These are phyloP conservation scores for Halophytophthora polymorphica DNA, from an alignment of 352 stramenopile genomes.

Conservation along the genomic window DNA sequence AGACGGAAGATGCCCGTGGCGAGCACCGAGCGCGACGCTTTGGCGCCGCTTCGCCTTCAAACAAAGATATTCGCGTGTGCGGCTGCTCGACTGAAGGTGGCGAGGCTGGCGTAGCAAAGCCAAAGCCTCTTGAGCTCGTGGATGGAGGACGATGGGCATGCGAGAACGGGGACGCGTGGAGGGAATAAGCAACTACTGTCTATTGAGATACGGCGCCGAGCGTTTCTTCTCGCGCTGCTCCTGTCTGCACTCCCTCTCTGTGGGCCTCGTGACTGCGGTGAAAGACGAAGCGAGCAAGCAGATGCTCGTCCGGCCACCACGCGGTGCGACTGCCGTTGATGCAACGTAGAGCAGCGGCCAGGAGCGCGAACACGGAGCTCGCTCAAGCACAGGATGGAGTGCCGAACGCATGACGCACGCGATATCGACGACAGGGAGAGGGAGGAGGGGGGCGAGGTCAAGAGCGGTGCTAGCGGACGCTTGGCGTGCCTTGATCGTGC, in stretches of 20 bases:
- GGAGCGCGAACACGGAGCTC: no score
- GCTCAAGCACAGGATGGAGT: no score
- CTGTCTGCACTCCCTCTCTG: neutral
- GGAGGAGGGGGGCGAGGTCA: no score
- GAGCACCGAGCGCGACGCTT: constrained; percentile 8
- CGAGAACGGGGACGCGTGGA: neutral
- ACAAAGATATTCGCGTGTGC: neutral
- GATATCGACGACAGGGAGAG: no score
- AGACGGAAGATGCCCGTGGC: neutral
- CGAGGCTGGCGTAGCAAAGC: neutral
- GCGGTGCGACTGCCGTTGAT: no score
- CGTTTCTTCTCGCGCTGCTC: neutral
- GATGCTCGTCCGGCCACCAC: no score
- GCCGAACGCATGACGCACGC: no score
- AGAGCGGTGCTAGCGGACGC: neutral
- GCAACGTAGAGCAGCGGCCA: no score
- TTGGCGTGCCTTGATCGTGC: constrained; percentile 7
- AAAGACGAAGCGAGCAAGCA: no score
- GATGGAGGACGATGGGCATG: neutral
- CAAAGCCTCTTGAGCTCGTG: neutral
- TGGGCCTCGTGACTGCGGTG: no score
- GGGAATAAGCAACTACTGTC: constrained; percentile 33
- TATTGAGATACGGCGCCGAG: constrained; percentile 28
- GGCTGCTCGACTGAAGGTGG: neutral
- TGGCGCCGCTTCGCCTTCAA: neutral